These are phyloP conservation scores for Neurospora discreta DNA, from an alignment of 495 filamentous ascomycete genomes.

Conservation along the genomic window DNA sequence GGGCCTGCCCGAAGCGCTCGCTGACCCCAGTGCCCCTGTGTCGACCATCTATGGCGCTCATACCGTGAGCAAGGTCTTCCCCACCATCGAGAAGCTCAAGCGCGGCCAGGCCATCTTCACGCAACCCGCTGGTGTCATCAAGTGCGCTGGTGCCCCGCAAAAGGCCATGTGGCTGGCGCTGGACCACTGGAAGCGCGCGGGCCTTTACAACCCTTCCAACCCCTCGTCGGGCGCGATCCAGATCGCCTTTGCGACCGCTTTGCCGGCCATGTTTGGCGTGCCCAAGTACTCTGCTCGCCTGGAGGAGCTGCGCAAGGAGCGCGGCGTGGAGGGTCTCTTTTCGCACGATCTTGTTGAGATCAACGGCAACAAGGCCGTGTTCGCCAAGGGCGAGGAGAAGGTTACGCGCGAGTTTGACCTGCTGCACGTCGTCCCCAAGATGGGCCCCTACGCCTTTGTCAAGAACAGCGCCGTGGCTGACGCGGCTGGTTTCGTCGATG, in stretches of 20 bases:
- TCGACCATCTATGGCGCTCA: slow-evolving; percentile 58
- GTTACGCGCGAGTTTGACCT: slow-evolving; percentile 47
- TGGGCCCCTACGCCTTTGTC: slow-evolving; percentile 48
- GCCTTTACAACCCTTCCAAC: slow-evolving; percentile 40
- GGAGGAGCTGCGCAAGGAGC: slow-evolving; percentile 49
- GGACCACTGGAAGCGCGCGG: slow-evolving; percentile 51
- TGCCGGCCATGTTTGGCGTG: slow-evolving; percentile 55
- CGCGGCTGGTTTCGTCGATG: slow-evolving; percentile 52
- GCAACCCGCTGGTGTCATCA: slow-evolving; percentile 53
- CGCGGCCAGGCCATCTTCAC: slow-evolving; percentile 57
- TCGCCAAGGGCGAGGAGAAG: slow-evolving; percentile 29
- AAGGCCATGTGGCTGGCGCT: slow-evolving; percentile 64
- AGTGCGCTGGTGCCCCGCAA: slow-evolving; percentile 61
- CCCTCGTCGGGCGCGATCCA: slow-evolving; percentile 37
- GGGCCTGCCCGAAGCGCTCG: slow-evolving; percentile 49
- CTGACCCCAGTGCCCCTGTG: slow-evolving; percentile 42
- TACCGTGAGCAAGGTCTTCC: slow-evolving; percentile 46
- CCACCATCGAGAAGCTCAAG: slow-evolving; percentile 41
- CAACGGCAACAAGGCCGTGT: slow-evolving; percentile 45
- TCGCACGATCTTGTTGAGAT: slow-evolving; percentile 53
- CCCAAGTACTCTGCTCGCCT: slow-evolving; percentile 55
- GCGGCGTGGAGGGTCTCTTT: slow-evolving; percentile 56
- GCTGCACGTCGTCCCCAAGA: slow-evolving; percentile 52
- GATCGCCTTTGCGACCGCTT: slow-evolving; percentile 53
- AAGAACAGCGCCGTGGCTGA: slow-evolving; percentile 48